Evolutionary conservation across 352 stramenopile genomes (phyloP), one percentile per base, ranked within the genome.

Genomic region (Phytophthora palmivora): DNA sequence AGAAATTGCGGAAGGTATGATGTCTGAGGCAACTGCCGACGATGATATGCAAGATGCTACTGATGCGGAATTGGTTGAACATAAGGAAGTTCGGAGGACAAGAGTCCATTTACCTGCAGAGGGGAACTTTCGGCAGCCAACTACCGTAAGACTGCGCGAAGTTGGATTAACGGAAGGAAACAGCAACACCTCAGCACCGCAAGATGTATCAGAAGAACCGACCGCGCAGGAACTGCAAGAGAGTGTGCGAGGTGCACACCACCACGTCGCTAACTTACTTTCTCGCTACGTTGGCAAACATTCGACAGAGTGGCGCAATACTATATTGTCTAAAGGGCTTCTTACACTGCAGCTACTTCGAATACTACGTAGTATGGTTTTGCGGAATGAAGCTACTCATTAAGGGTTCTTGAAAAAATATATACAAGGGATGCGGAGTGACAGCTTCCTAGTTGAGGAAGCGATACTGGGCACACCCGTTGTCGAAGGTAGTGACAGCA

Each of bases 401-500:
- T 32, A 44, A 46, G 24, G n/a, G 2, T 50, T 51, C 6, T 39
- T 21, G n/a, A n/a, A n/a, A n/a, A n/a, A n/a, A n/a, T n/a, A n/a
- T n/a, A n/a, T n/a, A n/a, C n/a, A 37, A 47, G 26, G 4, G 10
- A 24, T 12, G 36, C 15, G 4, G 28, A 41, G 15, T 37, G 15
- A 49, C 12, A n/a, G n/a, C n/a, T 28, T 28, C 3, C 24, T 28
- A 28, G 24, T 3, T 6, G 24, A 28, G 24, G 24, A 28, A 28
- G 6, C 24, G 24, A 28, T 28, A 28, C 6, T 28, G 24, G 24
- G 24, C 24, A 28, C 24, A 28, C 24, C 24, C 24, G 24, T 6
- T 63, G 46, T 71, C 71, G 49, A 65, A 67, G 8, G 64, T 58
- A 14, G 55, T 52, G 24, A 76, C 70, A 42, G 56, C 73, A 6